Conservation (phyloP, 768 basidiomycete genomes). For the Agrocybe chaxingu region DNA sequence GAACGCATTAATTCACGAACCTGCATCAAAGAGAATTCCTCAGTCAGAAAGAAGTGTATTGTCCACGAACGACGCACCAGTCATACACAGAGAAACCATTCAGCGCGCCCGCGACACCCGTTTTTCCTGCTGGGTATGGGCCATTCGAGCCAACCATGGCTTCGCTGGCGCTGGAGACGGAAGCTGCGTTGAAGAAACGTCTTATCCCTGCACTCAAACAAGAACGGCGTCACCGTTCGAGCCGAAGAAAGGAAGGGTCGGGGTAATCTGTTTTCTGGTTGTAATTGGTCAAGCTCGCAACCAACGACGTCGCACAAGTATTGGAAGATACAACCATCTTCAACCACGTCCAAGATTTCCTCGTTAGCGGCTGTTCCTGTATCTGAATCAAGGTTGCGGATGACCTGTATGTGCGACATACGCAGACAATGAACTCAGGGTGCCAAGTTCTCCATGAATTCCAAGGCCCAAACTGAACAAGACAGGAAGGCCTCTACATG, state of each 20-base stretch:
- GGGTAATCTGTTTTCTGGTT: slow-evolving; percentile 32
- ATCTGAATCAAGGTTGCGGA: background rate
- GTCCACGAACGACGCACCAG: background rate
- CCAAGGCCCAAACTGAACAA: too few relatives aligned
- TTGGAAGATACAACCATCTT: slow-evolving; percentile 53
- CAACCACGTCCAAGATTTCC: slow-evolving; percentile 41
- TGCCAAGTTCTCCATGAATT: slow-evolving; percentile 25
- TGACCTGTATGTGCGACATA: background rate
- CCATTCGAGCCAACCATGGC: slow-evolving; percentile 28
- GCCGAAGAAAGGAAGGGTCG: background rate
- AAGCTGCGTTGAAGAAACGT: slow-evolving; percentile 34
- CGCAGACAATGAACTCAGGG: too few relatives aligned
- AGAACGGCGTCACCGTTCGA: background rate
- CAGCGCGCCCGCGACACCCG: slow-evolving; percentile 40
- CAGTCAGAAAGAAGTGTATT: background rate
- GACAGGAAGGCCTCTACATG: too few relatives aligned
- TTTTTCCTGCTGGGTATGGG: slow-evolving; percentile 55
- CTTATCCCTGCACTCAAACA: slow-evolving; percentile 22
- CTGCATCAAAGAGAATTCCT: slow-evolving; percentile 10
- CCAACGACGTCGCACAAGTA: slow-evolving; percentile 45
- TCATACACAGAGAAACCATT: slow-evolving; percentile 26
- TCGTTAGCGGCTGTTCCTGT: slow-evolving; percentile 35
- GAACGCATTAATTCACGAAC: slow-evolving; percentile 29
- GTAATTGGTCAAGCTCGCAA: slow-evolving; percentile 32
- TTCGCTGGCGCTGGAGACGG: slow-evolving; percentile 13